Evolutionary conservation across 2,329 filamentous ascomycete genomes (phyloP), one percentile per base, ranked within the genome.

Genomic region (Sporothrix brasiliensis): DNA sequence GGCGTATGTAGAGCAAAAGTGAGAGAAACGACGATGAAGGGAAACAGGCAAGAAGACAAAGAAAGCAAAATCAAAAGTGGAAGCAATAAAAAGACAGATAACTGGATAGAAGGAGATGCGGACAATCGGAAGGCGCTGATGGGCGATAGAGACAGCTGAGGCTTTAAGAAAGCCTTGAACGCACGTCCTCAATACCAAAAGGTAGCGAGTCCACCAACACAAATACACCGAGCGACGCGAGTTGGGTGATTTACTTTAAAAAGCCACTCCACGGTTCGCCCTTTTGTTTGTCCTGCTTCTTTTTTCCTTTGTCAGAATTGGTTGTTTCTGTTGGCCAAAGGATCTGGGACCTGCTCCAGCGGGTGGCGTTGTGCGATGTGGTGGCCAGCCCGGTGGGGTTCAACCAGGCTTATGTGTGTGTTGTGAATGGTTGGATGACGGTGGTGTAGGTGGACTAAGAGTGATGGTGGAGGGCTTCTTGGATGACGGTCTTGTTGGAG

Each of bases 331-430:
- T 47, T 30, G 14, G 19, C 10, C 39, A 69, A 52, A 27, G n/a
- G 53, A 21, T n/a, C 41, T 49, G n/a, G 16, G 21, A 44, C 41
- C 30, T 47, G 58, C 39, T 53, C 34, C 61, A 53, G 61, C 4
- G 19, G 69, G 69, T 67, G 69, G 69, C 61, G 69, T 60, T 67
- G 53, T 65, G 14, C 44, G 4, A 14, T 41, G 50, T 14, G n/a
- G 69, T 58, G 53, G 61, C 39, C 49, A 41, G 53, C 7, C 39
- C 61, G 50, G 69, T 61, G 61, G 69, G 52, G 60, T 53, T 47
- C 50, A 66, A 19, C 47, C 27, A 53, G 50, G 44, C 21, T 67
- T 70, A 13, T 39, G 14, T 44, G 58, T 60, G 54, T 53, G 19
- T 34, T 21, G 44, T 50, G 44, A 24, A 14, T 50, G 60, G 41